Conservation (phyloP, 129 eudicot species). For the Pseudognaphalium luteoalbum region DNA sequence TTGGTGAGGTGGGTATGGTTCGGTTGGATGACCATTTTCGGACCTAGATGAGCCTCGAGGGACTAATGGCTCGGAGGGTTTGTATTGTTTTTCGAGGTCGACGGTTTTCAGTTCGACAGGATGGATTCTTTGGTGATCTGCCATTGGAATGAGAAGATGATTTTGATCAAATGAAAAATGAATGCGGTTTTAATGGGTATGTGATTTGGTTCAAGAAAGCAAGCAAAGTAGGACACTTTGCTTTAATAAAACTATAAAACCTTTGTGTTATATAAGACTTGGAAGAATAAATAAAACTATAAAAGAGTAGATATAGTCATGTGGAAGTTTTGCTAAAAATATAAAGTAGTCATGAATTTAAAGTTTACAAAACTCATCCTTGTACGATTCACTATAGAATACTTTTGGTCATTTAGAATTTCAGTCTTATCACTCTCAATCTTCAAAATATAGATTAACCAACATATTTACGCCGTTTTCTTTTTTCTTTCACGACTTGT, state of each 20-base stretch:
- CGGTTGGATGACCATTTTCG: slow-evolving; percentile 56
- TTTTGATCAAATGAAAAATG: not conserved
- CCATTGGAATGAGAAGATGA: slow-evolving; percentile 29
- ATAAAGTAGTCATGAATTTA: not conserved
- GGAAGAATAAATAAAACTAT: slow-evolving; percentile 8
- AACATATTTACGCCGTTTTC: not conserved
- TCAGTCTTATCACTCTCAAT: not conserved
- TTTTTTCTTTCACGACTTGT: not conserved
- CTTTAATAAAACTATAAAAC: slow-evolving; percentile 17
- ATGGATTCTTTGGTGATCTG: slow-evolving; percentile 48
- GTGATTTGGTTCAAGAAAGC: slow-evolving; percentile 32
- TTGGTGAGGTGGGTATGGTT: slow-evolving; percentile 34
- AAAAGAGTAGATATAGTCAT: slow-evolving; percentile 28
- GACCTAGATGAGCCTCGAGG: slow-evolving; percentile 54
- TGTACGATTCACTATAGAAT: not conserved
- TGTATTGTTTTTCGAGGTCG: slow-evolving; percentile 51
- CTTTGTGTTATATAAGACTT: slow-evolving; percentile 36
- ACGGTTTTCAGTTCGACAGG: slow-evolving; percentile 34
- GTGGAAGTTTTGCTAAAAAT: slow-evolving; percentile 5
- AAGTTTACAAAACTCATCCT: slow-evolving; percentile 18
- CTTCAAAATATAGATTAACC: not conserved
- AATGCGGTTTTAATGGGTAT: not conserved
- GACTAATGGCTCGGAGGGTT: slow-evolving; percentile 62
- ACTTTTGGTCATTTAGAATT: slow-evolving; percentile 4
- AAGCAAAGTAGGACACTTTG: slow-evolving; percentile 33